Percentiles rank a stretch among this genome's conserved stretches.
Evolutionary conservation across 2,329 filamentous ascomycete genomes (phyloP).

Genomic region (Tolypocladium inflatum): DNA sequence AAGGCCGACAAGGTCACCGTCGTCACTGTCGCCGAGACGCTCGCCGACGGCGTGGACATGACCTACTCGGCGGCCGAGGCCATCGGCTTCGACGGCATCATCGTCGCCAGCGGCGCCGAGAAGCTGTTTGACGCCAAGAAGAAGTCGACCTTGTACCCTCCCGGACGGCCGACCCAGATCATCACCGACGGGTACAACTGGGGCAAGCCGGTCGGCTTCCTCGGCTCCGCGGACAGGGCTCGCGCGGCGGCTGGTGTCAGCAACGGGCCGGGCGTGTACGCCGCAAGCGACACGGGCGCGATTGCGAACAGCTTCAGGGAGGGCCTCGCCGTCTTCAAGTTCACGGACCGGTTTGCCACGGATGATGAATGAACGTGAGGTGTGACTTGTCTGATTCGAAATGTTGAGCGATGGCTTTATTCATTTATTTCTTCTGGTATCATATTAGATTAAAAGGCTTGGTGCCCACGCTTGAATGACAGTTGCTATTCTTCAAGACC

Average conservation of each 20-base stretch:
- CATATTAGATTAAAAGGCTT: neutral
- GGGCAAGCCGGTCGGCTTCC: conserved; percentile 58
- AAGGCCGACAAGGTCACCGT: conserved; percentile 42
- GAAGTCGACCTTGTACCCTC: conserved; percentile 49
- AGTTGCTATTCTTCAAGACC: too few species aligned
- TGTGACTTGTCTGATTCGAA: neutral
- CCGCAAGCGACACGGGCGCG: conserved; percentile 18
- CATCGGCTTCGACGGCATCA: conserved; percentile 50
- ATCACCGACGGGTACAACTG: conserved; percentile 54
- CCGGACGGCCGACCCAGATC: conserved; percentile 54
- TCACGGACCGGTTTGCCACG: conserved; percentile 52
- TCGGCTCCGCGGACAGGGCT: conserved; percentile 34
- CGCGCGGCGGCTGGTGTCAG: conserved; percentile 35
- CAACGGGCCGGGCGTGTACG: conserved; percentile 31
- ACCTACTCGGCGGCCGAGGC: conserved; percentile 60
- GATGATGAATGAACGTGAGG: conserved; percentile 25
- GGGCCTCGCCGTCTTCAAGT: conserved; percentile 56
- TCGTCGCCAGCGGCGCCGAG: conserved; percentile 46
- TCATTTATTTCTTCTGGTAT: neutral
- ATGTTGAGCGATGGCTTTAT: neutral
- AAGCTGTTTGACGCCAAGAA: conserved; percentile 35
- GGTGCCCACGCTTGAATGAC: neutral
- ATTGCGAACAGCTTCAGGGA: conserved; percentile 40
- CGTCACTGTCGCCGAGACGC: conserved; percentile 50
- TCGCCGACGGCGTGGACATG: conserved; percentile 44